phyloP scores from a whole-genome alignment of 2,329 filamentous ascomycete genomes.

The Hortaea sp. region DNA sequence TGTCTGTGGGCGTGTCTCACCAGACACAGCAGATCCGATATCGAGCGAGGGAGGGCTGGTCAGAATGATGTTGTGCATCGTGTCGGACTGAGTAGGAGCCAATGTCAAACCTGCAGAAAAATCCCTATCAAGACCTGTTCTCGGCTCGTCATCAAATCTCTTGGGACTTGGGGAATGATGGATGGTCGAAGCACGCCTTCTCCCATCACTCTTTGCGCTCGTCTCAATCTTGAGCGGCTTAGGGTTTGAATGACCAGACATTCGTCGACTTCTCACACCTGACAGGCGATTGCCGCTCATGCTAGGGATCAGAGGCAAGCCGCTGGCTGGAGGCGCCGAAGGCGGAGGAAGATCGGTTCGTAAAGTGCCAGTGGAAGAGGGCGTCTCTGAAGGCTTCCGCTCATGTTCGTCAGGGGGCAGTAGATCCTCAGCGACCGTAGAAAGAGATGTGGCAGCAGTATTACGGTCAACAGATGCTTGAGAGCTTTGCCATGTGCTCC shows the following conservation, averaged over 20 bases:
- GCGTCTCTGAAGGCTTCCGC: conserved; percentile 20
- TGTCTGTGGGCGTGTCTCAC: conserved; percentile 7
- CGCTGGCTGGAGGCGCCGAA: conserved; percentile 8
- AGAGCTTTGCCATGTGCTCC: conserved; percentile 71
- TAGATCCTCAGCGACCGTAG: conserved; percentile 60
- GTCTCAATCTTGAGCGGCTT: conserved; percentile 90
- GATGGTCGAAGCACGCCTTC: conserved; percentile 23
- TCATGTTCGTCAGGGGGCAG: conserved; percentile 23
- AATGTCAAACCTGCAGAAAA: conserved; percentile 12
- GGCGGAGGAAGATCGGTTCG: conserved; percentile 5
- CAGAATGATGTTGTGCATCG: conserved; percentile 18
- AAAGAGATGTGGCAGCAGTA: conserved; percentile 56
- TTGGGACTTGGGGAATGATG: conserved; percentile 17
- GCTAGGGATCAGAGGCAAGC: conserved; percentile 24
- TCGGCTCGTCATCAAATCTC: conserved; percentile 16
- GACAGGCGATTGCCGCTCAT: conserved; percentile 11
- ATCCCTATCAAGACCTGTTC: conserved; percentile 10
- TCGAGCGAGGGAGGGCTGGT: conserved; percentile 23
- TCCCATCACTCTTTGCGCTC: conserved; percentile 25
- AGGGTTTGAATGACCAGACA: conserved; percentile 65
- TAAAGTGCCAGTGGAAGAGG: conserved; percentile 20
- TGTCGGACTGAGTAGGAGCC: conserved; percentile 15
- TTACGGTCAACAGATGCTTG: conserved; percentile 43
- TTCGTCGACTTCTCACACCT: conserved; percentile 51
- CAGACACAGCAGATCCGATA: conserved; percentile 10